Base-by-base conservation (phyloP, 2,329 filamentous ascomycete genomes). In the Paracorniculantispora psalliotae region DNA sequence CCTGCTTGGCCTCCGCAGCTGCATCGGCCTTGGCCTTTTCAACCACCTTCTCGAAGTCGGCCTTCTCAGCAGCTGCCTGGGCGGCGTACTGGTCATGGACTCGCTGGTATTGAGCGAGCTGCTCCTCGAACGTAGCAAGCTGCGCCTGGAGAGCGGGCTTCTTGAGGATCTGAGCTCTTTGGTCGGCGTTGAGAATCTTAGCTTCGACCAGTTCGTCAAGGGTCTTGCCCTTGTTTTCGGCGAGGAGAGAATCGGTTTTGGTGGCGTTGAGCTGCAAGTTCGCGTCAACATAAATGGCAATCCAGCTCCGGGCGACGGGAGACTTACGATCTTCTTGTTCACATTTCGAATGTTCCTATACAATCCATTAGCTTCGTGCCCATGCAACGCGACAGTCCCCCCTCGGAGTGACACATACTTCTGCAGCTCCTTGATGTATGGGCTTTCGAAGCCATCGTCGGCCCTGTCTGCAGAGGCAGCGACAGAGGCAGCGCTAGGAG, bases 251-350 rank as follows among this genome's bases (percentile, higher is more conserved):
- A 66, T 92, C 88, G 69, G 88, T 87, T 77, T 90, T 92, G 67
- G 84, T 82, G 64, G 86, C 86, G 71, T 87, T 86, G 70, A 82
- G 79, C 87, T 91, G 62, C 13, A 41, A 26, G 37, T 15, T n/a
- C 33, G 39, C 5, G 47, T 60, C 52, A 60, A 53, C 33, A 52
- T 28, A 15, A 26, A 4, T 19, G 17, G 46, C 33, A 48, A 19
- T 8, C 26, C 25, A 46, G 48, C 26, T 17, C 44, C 49, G 35
- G 30, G 13, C 33, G 30, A 72, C 30, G 44, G 35, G 5, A 58
- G 25, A 79, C 89, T 78, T 77, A 96, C 91, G 68, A 97, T 87
- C 78, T 97, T 97, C 84, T 97, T 97, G 80, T 87, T 89, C 69
- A 94, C 79, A 74, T 94, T 96, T 70, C 93, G 92, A 67, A 97